These are phyloP conservation scores for Didymella glomerata DNA, from an alignment of 2,329 filamentous ascomycete species.

Conservation along the genomic window DNA sequence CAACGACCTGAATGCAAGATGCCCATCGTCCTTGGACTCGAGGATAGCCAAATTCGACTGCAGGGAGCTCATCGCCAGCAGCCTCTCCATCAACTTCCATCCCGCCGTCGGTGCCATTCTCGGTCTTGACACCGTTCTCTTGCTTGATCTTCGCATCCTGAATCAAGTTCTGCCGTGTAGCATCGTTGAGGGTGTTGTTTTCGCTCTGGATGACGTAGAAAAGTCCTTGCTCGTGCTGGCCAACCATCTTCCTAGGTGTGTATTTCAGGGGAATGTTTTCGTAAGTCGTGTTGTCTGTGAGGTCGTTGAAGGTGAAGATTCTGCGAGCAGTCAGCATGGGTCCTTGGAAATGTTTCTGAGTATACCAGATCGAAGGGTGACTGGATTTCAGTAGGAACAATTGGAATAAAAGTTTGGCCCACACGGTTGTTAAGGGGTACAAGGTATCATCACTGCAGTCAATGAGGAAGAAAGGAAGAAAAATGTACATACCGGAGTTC, in stretches of 20 bases:
- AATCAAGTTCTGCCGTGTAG: slow-evolving; percentile 77
- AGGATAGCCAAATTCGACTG: slow-evolving; percentile 89
- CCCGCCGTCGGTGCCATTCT: slow-evolving; percentile 44
- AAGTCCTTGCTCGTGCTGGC: slow-evolving; percentile 84
- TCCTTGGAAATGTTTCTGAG: neutral
- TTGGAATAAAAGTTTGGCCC: slow-evolving; percentile 69
- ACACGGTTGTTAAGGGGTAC: slow-evolving; percentile 58
- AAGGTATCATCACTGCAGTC: slow-evolving; percentile 69
- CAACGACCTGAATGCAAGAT: slow-evolving; percentile 91
- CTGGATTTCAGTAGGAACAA: slow-evolving; percentile 91
- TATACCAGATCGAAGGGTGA: slow-evolving; percentile 7
- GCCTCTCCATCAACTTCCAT: slow-evolving; percentile 32
- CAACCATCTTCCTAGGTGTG: slow-evolving; percentile 86
- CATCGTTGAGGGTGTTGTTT: slow-evolving; percentile 85
- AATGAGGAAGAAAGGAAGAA: slow-evolving; percentile 40
- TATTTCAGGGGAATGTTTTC: slow-evolving; percentile 87
- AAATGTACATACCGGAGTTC: slow-evolving; percentile 75
- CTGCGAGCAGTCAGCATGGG: slow-evolving; percentile 53
- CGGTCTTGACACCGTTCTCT: slow-evolving; percentile 44
- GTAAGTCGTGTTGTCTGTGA: slow-evolving; percentile 85
- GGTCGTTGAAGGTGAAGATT: slow-evolving; percentile 89
- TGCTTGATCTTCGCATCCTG: slow-evolving; percentile 65
- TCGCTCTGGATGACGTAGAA: slow-evolving; percentile 97
- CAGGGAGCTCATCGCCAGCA: slow-evolving; percentile 66
- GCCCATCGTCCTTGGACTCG: slow-evolving; percentile 88